Base-by-base conservation (phyloP, 2,329 filamentous ascomycete species). In the Alternaria dauci region DNA sequence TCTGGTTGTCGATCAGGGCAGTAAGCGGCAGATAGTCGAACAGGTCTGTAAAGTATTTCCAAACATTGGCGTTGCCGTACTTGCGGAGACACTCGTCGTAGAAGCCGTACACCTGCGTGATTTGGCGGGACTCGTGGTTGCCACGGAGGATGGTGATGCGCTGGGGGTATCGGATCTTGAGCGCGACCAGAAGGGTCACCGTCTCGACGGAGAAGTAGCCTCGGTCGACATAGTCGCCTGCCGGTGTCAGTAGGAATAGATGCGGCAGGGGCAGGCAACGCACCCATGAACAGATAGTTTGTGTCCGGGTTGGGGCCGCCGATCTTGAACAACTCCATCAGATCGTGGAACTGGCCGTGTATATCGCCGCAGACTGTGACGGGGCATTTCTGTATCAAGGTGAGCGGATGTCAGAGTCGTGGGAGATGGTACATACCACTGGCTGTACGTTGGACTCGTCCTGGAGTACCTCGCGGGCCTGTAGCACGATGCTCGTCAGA, bases 321-420 rank as follows among this genome's bases (percentile, higher is more conserved):
- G 80, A 99, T 98, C 84, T 96, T 96, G 87, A 99, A 99, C 55
- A 99, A 88, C 83, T 99, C 95, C 93, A 99, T 98, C 80, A 99
- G 83, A 78, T 99, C 95, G 81, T 98, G 94, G 80, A 98, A 98
- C 82, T 99, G 95, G 70, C 95, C 95, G 81, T 99, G 95, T 79
- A 99, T 99, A 82, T 99, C 95, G 79, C 95, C 95, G 81, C 95
- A 98, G 65, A 99, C 95, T 58, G 95, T 99, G 70, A 98, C 95
- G 44, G 95, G 95, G 80, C 94, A 98, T 94, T 97, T 97, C 80
- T 81, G 61, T 25, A 46, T 36, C 18, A 38, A n/a, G 44, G 56
- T 77, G 26, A 76, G 70, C 57, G 42, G 47, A 28, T n/a, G 43
- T 38, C 23, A 12, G 12, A 32, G 20, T 30, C 54, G 30, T 28